Conservation (phyloP, 2,329 filamentous ascomycete genomes). For the Fusarium xylarioides region DNA sequence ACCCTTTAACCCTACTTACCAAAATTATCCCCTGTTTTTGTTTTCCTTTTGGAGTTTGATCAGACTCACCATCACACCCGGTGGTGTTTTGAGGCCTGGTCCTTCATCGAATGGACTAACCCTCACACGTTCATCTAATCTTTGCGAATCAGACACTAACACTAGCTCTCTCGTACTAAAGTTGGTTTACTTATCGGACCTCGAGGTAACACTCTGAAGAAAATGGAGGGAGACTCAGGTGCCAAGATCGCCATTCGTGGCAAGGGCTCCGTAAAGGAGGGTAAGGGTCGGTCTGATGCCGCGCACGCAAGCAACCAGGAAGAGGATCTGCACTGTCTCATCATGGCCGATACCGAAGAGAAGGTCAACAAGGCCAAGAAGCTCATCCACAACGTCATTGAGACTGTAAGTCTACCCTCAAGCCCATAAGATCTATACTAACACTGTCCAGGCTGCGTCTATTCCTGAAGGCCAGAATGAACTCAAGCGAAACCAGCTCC, state of each 20-base stretch:
- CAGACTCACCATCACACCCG: constrained; percentile 50
- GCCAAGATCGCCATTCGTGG: constrained; percentile 99
- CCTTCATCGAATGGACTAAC: constrained; percentile 47
- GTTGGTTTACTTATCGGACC: constrained; percentile 99
- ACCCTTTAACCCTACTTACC: constrained; percentile 86
- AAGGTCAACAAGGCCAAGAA: constrained; percentile 99
- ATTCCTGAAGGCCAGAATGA: constrained; percentile 99
- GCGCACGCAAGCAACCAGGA: constrained; percentile 99
- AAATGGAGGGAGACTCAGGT: constrained; percentile 97
- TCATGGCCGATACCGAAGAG: constrained; percentile 99
- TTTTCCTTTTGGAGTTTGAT: constrained; percentile 56
- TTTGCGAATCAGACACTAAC: constrained; percentile 75
- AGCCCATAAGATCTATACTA: constrained; percentile 25
- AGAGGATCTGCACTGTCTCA: constrained; percentile 97
- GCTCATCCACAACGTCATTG: constrained; percentile 97
- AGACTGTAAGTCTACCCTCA: constrained; percentile 75
- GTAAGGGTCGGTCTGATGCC: constrained; percentile 97
- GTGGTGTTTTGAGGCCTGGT: constrained; percentile 47
- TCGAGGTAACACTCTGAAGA: constrained; percentile 99
- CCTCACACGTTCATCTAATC: constrained; percentile 47
- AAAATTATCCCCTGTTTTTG: constrained; percentile 48
- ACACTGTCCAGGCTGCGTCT: constrained; percentile 79
- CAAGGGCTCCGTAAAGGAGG: constrained; percentile 99
- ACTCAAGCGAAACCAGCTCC: constrained; percentile 97
- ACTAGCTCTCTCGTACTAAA: constrained; percentile 88